A percentile compares a stretch with the other conserved stretches of the same genome.
These are phyloP conservation scores for Aaosphaeria pasadenensis DNA, from an alignment of 2,329 filamentous ascomycete genomes.

Conservation along the genomic window DNA sequence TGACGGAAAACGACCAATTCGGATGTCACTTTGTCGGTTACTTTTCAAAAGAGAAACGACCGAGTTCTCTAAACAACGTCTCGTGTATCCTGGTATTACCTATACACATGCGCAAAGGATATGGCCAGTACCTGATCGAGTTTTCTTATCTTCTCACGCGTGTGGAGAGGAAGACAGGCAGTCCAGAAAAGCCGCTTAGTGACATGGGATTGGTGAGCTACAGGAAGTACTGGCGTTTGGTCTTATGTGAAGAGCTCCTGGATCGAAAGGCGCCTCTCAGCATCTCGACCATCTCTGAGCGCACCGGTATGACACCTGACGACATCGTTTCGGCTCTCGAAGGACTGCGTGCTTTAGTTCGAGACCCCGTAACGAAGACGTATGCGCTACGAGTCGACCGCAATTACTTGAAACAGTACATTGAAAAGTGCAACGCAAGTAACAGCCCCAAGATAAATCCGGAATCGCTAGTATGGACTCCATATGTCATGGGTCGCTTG, in stretches of 20 bases:
- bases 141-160: constrained; percentile 96
- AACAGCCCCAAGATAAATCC: constrained; percentile 82
- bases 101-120: constrained; percentile 95
- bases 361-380: constrained; percentile 81
- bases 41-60: constrained; percentile 97
- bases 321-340: constrained; percentile 94
- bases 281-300: constrained; percentile 70
- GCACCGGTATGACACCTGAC: constrained; percentile 92
- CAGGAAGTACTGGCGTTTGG: constrained; percentile 91
- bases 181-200: constrained; percentile 93
- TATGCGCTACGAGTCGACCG: constrained; percentile 89
- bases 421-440: constrained; percentile 85
- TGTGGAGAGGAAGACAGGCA: constrained; percentile 89
- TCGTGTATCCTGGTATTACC: constrained; percentile 95
- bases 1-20: constrained; percentile 87
- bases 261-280: constrained; percentile 56
- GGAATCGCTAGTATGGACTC: constrained; percentile 84
- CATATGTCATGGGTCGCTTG: constrained; percentile 90
- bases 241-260: constrained; percentile 81
- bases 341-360: constrained; percentile 81
- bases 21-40: constrained; percentile 99
- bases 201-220: constrained; percentile 98
- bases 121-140: constrained; percentile 94
- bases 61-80: constrained; percentile 93
- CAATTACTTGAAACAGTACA: constrained; percentile 81